Base-by-base conservation (phyloP, 495 filamentous ascomycete genomes). In the Penicillium malachiteum region DNA sequence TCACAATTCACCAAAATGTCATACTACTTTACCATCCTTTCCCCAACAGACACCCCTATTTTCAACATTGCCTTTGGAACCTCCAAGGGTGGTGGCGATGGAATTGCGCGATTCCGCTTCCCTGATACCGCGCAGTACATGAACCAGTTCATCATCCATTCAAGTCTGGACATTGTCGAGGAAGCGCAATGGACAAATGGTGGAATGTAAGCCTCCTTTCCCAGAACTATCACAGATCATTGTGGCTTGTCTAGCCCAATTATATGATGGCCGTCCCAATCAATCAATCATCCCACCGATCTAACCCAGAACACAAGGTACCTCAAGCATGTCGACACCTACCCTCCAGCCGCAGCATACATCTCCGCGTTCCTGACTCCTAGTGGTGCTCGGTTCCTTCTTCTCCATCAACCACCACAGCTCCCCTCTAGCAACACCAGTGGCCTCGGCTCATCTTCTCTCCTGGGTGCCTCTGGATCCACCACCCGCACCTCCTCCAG, bases 61-160 rank as follows among this genome's bases (percentile, higher is more conserved):
- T 98, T 97, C 78, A 91, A 95, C 73, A 82, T 92, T 70, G 91
- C 95, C 60, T 97, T 98, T 74, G 94, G 94, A 61, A 96, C 92
- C 44, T 92, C 90, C 34, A 96, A 96, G 73, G 83, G 87, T 54
- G 91, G 92, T 74, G 92, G 91, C 61, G 93, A 97, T 80, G 94
- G 94, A 61, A 81, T 91, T 63, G 77, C 94, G 26, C 85, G 90
- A 37, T 80, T 82, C 68, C 72, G 75, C 58, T 97, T 96, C 81
- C 83, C 79, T 32, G 87, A 92, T 44, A 87, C 95, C 57, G 88
- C 91, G 26, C 84, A 89, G 48, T 87, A 93, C 68, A 89, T 96
- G 84, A 97, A 96, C 78, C 94, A 96, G 72, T 97, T 97, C 78
- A 89, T 98, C 71, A 86, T 94, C 44, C 93, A 98, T 75, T 88